Conservation (phyloP, 2,329 filamentous ascomycete species). For the Penicillium sp. region DNA sequence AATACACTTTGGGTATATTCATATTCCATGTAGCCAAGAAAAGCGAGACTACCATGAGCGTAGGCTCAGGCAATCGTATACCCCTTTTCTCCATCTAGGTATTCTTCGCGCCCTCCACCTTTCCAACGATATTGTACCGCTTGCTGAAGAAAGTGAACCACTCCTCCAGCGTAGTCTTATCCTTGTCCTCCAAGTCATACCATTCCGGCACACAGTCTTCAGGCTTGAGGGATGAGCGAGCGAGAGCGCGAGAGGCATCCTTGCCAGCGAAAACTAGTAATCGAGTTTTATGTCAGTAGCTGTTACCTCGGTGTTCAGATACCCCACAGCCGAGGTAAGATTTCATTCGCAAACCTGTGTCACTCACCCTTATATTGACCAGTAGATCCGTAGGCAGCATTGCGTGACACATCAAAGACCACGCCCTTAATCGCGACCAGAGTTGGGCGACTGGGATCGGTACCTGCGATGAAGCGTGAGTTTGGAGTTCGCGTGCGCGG, state of each 20-base stretch:
- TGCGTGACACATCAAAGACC: constrained; percentile 91
- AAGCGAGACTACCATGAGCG: not conserved
- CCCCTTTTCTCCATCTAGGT: constrained; percentile 19
- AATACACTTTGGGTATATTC: constrained; percentile 1
- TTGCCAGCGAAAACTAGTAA: constrained; percentile 86
- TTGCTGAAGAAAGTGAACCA: constrained; percentile 98
- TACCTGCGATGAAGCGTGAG: constrained; percentile 28
- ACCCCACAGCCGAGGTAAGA: not conserved
- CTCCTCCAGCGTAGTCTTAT: constrained; percentile 81
- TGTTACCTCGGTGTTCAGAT: not conserved
- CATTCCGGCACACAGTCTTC: constrained; percentile 84
- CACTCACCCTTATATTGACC: constrained; percentile 83
- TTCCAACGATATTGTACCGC: constrained; percentile 76
- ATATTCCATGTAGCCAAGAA: not conserved
- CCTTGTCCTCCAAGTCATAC: constrained; percentile 78
- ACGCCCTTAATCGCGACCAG: constrained; percentile 75
- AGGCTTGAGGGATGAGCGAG: constrained; percentile 77
- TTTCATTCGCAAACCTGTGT: not conserved
- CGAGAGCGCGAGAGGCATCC: constrained; percentile 90
- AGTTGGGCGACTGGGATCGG: constrained; percentile 51
- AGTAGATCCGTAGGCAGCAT: constrained; percentile 78
- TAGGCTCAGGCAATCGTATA: not conserved
- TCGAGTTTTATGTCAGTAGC: not conserved
- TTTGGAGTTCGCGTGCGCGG: not conserved
- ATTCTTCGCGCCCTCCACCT: constrained; percentile 43